Conservation (phyloP, 2,329 filamentous ascomycete genomes). For the Phyllosticta citriasiana region DNA sequence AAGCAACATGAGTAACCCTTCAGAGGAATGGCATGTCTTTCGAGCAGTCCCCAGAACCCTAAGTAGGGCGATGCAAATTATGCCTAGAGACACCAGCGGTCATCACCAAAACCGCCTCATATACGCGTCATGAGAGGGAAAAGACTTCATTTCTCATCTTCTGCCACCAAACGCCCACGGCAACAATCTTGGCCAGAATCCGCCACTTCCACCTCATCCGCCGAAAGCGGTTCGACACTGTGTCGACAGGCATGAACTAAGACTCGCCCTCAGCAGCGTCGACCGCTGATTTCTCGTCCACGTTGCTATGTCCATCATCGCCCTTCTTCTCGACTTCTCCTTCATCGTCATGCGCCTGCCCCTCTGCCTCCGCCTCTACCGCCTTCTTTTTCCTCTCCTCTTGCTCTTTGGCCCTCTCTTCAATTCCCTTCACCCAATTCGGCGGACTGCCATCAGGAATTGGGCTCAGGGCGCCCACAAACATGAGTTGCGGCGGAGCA, state of each 20-base stretch:
- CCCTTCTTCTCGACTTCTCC: background rate
- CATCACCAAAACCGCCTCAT: background rate
- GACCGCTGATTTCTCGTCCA: background rate
- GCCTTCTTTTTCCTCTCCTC: background rate
- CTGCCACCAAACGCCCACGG: background rate
- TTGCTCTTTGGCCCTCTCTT: background rate
- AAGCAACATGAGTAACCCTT: no score
- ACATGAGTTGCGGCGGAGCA: background rate
- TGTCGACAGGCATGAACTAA: background rate
- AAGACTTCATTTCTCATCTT: background rate
- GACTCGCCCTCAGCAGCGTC: background rate
- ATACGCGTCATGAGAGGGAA: background rate
- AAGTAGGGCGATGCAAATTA: no score
- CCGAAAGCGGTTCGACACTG: background rate
- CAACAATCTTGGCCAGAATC: background rate
- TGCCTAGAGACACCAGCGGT: no score
- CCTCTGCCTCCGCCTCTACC: background rate
- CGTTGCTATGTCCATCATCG: background rate
- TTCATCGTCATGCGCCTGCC: background rate
- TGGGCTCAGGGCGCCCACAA: constrained; percentile 6
- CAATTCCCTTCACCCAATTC: background rate
- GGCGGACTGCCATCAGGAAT: constrained; percentile 5
- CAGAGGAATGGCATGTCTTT: no score
- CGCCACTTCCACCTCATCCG: background rate
- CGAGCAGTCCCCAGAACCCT: no score